Conservation (phyloP, 2,329 filamentous ascomycete genomes). For the Apiospora marii region DNA sequence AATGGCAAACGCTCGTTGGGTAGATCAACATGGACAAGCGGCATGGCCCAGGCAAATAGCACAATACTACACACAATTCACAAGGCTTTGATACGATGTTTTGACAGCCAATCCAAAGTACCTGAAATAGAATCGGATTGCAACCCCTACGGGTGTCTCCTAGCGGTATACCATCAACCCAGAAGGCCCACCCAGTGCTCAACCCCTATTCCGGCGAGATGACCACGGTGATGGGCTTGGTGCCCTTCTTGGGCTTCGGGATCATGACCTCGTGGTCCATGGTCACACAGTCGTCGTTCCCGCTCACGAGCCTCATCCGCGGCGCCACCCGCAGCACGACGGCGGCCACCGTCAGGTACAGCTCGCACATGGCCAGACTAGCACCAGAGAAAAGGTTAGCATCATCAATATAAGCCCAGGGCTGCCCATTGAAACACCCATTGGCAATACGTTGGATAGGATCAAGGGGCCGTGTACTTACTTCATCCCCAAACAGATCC, state of each 20-base stretch:
- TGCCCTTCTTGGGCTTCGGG: neutral
- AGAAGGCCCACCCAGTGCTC: neutral
- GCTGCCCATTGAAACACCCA: neutral
- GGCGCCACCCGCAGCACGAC: slow-evolving; percentile 33
- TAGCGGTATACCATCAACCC: neutral
- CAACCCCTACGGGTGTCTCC: neutral
- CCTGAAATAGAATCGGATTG: too few species aligned
- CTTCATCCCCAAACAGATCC: slow-evolving; percentile 22
- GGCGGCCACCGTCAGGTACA: slow-evolving; percentile 33
- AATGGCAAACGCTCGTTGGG: too few species aligned
- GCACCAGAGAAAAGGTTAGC: neutral
- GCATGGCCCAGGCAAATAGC: too few species aligned
- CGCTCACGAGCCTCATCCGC: neutral
- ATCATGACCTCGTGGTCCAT: neutral
- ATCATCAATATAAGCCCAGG: neutral
- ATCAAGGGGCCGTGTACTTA: neutral
- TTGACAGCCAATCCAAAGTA: too few species aligned
- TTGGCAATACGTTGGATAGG: neutral
- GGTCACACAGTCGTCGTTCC: neutral
- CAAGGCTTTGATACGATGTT: too few species aligned
- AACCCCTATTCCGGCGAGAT: neutral
- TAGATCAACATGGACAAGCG: too few species aligned
- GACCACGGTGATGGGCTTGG: neutral
- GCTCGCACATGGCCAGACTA: slow-evolving; percentile 21
- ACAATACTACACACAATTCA: too few species aligned